Evolutionary conservation across 2,329 filamentous ascomycete species (phyloP).

Genomic region (Colletotrichum sp.): DNA sequence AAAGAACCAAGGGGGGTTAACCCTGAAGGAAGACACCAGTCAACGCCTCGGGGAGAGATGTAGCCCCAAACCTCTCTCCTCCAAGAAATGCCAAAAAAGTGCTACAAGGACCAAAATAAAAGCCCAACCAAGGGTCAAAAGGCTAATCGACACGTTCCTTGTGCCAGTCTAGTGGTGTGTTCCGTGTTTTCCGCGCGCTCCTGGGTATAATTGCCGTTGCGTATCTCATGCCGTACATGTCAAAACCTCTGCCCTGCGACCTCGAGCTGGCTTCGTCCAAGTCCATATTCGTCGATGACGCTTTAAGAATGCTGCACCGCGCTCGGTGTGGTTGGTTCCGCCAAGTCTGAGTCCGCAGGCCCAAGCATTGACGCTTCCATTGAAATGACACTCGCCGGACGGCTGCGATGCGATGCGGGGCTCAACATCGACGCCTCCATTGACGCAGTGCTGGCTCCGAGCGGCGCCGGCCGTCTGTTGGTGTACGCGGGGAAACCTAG

Average conservation of each 20-base stretch:
- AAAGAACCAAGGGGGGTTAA: background rate
- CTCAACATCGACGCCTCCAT: conserved; percentile 21
- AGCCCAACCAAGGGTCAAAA: background rate
- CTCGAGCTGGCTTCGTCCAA: background rate
- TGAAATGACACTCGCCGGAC: conserved; percentile 13
- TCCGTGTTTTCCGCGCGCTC: conserved; percentile 15
- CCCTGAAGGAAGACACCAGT: background rate
- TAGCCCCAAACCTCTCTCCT: background rate
- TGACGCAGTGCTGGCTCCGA: conserved; percentile 21
- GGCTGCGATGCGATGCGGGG: conserved; percentile 7
- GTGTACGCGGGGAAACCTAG: conserved; percentile 15
- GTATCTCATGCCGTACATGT: conserved; percentile 19
- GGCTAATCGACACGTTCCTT: background rate
- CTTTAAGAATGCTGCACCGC: conserved; percentile 5
- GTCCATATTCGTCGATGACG: background rate
- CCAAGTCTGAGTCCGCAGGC: background rate
- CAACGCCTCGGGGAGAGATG: conserved; percentile 3
- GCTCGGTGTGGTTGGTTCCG: conserved; percentile 1
- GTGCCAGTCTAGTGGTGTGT: background rate
- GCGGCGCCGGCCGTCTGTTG: conserved; percentile 5
- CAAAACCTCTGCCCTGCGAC: background rate
- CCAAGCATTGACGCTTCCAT: conserved; percentile 20
- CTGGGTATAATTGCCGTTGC: conserved; percentile 20
- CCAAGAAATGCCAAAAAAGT: background rate
- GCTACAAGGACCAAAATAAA: background rate